Evolutionary conservation across 768 basidiomycete genomes (phyloP).

Genomic region (Cystofilobasidium capitatum): DNA sequence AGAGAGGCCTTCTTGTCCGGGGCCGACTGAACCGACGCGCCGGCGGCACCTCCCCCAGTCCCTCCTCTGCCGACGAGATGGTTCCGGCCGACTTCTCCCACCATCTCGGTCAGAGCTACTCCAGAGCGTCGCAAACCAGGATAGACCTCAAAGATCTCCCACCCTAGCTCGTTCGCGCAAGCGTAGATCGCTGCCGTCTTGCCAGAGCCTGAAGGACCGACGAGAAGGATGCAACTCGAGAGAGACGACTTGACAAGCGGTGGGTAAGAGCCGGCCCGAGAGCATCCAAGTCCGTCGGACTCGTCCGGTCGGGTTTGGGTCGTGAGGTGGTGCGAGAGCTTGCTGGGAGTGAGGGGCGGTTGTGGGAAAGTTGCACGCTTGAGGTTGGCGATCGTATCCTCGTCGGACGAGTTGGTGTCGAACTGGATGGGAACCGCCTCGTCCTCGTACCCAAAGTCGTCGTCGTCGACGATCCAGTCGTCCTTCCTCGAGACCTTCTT

Average conservation of each 20-base stretch:
- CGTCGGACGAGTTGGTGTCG: conserved; percentile 20
- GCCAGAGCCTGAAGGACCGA: conserved; percentile 72
- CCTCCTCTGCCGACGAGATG: conserved; percentile 53
- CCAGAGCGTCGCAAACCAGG: conserved; percentile 82
- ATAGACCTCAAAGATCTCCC: conserved; percentile 94
- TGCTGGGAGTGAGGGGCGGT: conserved; percentile 24
- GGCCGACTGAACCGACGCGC: neutral
- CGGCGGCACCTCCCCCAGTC: conserved; percentile 2
- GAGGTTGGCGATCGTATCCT: conserved; percentile 25
- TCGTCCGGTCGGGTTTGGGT: neutral
- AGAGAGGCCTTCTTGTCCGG: conserved; percentile 12
- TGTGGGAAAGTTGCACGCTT: conserved; percentile 26
- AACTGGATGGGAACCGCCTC: conserved; percentile 33
- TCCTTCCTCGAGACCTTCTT: conserved; percentile 26
- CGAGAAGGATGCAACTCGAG: conserved; percentile 75
- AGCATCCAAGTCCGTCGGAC: neutral
- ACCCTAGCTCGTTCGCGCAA: conserved; percentile 83
- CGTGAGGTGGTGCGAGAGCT: conserved; percentile 24
- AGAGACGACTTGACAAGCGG: conserved; percentile 40
- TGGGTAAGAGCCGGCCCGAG: conserved; percentile 25
- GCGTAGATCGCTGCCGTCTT: conserved; percentile 92
- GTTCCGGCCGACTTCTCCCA: conserved; percentile 90
- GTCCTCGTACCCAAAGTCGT: conserved; percentile 25
- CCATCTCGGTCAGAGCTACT: conserved; percentile 61
- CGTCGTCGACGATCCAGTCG: conserved; percentile 37